Evolutionary conservation across 1,139 yeast genomes (phyloP).

Genomic region (Sugiyamaella castrensis): DNA sequence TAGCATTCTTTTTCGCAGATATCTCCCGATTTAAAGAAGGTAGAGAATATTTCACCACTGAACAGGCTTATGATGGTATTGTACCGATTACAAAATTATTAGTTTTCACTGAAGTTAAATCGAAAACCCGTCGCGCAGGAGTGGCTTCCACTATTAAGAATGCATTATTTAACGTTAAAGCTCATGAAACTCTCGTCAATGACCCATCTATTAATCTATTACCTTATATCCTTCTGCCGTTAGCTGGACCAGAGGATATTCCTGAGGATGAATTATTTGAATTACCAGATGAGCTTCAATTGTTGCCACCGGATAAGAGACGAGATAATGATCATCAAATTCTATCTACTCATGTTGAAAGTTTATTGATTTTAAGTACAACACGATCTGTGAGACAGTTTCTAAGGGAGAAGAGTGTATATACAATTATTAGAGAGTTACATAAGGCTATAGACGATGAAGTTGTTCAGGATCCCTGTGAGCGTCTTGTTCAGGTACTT

Average conservation of each 20-base stretch:
- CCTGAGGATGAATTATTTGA: slow-evolving; percentile 84
- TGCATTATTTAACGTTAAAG: slow-evolving; percentile 73
- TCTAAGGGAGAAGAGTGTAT: slow-evolving; percentile 74
- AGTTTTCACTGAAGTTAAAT: slow-evolving; percentile 79
- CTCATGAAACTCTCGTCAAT: slow-evolving; percentile 57
- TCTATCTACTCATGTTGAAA: slow-evolving; percentile 65
- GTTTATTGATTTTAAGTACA: slow-evolving; percentile 72
- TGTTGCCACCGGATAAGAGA: slow-evolving; percentile 69
- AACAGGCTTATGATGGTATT: slow-evolving; percentile 69
- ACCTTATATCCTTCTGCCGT: slow-evolving; percentile 78
- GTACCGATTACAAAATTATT: slow-evolving; percentile 77
- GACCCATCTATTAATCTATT: slow-evolving; percentile 68
- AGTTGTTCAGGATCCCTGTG: slow-evolving; percentile 53
- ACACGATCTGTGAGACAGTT: slow-evolving; percentile 68
- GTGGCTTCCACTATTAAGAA: slow-evolving; percentile 92
- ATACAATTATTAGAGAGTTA: slow-evolving; percentile 78
- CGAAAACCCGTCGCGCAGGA: slow-evolving; percentile 82
- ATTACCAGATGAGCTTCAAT: slow-evolving; percentile 85
- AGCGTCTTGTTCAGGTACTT: slow-evolving; percentile 66
- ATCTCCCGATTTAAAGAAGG: slow-evolving; percentile 72
- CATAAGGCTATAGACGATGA: slow-evolving; percentile 69
- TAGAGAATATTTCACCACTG: slow-evolving; percentile 68
- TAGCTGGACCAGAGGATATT: slow-evolving; percentile 75
- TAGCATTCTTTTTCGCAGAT: slow-evolving; percentile 88
- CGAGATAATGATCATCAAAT: slow-evolving; percentile 72